Base-by-base conservation (phyloP, 768 basidiomycete genomes). In the Russula sp. region DNA sequence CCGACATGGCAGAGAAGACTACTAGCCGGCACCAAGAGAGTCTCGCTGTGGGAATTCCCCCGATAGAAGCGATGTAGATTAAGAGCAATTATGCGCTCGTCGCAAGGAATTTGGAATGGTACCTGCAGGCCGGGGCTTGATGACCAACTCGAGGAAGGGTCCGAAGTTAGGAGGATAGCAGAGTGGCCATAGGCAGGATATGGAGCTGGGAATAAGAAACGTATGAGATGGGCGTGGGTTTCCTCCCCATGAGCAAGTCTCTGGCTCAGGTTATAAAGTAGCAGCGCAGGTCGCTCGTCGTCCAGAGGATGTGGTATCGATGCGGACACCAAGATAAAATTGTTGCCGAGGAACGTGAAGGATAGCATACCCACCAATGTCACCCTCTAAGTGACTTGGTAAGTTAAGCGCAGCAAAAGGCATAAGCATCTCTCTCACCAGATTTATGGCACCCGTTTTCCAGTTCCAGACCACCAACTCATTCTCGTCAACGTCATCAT, bases 91-190 rank as follows among this genome's bases (percentile, higher is more conserved):
- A 54, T 39, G 13, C 48, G 59, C 16, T 67, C 59, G n/a, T 62
- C 41, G 13, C 52, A 7, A 20, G 60, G 42, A 20, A 42, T 53
- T 41, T 54, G 53, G 50, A 67, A 67, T 10, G 66, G 75, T 75
- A 81, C 50, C 35, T 50, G 53, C 62, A 59, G 22, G 18, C 38
- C 13, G 20, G 46, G 32, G 32, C 22, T 41, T 16, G 61, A 20
- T 36, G 22, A 49, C 63, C 63, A 61, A 32, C 20, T 20, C 9
- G 61, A 41, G 20, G 58, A 58, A 14, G 65, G 62, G 48, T 62
- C 61, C 4, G 58, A 68, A 11, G 57, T 38, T 9, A 67, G 55
- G 10, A 16, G 9, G 41, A 66, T 32, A 18, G 16, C 8, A 38
- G 25, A 18, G 16, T 9, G 5, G 22, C 18, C 5, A 16, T 3